These are phyloP conservation scores for Tolypocladium tropicale DNA, from an alignment of 2,329 filamentous ascomycete genomes.

Conservation along the genomic window DNA sequence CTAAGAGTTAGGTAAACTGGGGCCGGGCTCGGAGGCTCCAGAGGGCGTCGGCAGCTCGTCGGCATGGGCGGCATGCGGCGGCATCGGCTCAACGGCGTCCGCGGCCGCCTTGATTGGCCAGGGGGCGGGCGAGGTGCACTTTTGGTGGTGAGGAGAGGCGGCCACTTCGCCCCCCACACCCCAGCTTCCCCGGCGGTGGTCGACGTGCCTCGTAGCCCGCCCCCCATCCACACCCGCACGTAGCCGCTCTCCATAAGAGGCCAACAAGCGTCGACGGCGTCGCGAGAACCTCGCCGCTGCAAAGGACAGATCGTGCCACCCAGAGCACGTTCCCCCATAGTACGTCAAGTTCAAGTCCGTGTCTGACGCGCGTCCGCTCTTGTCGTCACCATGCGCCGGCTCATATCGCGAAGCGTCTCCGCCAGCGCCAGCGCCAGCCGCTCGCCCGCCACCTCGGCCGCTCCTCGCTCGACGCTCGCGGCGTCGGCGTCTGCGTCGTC, in stretches of 20 bases:
- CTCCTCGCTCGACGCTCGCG: conserved; percentile 14
- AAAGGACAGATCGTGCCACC: too few relatives aligned
- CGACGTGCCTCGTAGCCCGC: background rate
- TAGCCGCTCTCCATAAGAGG: conserved; percentile 3
- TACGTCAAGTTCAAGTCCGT: background rate
- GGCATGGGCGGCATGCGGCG: conserved; percentile 7
- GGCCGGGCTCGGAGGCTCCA: background rate
- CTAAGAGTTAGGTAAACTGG: background rate
- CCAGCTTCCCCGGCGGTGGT: background rate
- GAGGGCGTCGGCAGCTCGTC: background rate
- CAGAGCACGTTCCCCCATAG: background rate
- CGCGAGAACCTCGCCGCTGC: background rate
- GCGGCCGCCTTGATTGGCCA: background rate
- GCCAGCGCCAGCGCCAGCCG: conserved; percentile 23
- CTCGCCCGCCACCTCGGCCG: conserved; percentile 16
- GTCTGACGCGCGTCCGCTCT: background rate
- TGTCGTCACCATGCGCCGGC: conserved; percentile 32
- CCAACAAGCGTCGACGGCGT: background rate
- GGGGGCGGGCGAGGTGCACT: background rate
- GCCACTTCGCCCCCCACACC: background rate
- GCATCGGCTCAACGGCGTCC: conserved; percentile 8
- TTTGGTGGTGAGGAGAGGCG: background rate
- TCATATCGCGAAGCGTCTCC: conserved; percentile 29
- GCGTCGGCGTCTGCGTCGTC: conserved; percentile 9
- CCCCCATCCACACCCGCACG: conserved; percentile 2